These are phyloP conservation scores for Stemphylium beticola DNA, from an alignment of 2,329 filamentous ascomycete species.

Conservation along the genomic window DNA sequence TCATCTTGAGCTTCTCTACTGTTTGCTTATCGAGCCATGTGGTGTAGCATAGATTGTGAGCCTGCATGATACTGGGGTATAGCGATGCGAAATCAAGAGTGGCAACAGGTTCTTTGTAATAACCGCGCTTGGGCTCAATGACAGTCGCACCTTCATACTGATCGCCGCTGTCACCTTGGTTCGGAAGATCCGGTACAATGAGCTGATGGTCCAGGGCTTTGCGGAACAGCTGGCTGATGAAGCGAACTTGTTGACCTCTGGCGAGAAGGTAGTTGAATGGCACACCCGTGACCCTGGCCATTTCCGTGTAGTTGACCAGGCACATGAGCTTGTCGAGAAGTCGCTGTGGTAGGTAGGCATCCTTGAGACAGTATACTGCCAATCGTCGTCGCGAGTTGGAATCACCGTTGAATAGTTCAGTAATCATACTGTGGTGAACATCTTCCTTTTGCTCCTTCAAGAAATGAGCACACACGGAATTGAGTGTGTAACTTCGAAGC, in stretches of 20 bases:
- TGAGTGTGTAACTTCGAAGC: constrained; percentile 93
- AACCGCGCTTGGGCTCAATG: constrained; percentile 91
- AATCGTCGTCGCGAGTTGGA: constrained; percentile 88
- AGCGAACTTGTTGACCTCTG: constrained; percentile 95
- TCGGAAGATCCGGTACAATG: constrained; percentile 85
- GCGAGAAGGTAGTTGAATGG: constrained; percentile 94
- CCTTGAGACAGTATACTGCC: constrained; percentile 95
- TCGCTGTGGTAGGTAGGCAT: constrained; percentile 92
- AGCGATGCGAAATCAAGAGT: constrained; percentile 98
- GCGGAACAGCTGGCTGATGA: constrained; percentile 94
- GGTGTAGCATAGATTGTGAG: constrained; percentile 97
- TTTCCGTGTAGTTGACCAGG: constrained; percentile 98
- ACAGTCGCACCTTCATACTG: constrained; percentile 98
- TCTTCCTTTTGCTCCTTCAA: constrained; percentile 98
- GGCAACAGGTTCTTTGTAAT: constrained; percentile 93
- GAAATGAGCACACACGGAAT: constrained; percentile 94
- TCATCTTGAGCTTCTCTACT: constrained; percentile 76
- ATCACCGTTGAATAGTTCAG: constrained; percentile 95
- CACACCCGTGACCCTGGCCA: constrained; percentile 98
- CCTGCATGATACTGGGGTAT: constrained; percentile 98
- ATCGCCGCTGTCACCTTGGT: constrained; percentile 72
- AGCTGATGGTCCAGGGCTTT: constrained; percentile 93
- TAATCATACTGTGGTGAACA: constrained; percentile 99
- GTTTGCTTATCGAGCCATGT: constrained; percentile 82
- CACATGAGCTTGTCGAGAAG: constrained; percentile 98